Evolutionary conservation across 495 filamentous ascomycete genomes (phyloP).

Genomic region (Trichoderma virens): DNA sequence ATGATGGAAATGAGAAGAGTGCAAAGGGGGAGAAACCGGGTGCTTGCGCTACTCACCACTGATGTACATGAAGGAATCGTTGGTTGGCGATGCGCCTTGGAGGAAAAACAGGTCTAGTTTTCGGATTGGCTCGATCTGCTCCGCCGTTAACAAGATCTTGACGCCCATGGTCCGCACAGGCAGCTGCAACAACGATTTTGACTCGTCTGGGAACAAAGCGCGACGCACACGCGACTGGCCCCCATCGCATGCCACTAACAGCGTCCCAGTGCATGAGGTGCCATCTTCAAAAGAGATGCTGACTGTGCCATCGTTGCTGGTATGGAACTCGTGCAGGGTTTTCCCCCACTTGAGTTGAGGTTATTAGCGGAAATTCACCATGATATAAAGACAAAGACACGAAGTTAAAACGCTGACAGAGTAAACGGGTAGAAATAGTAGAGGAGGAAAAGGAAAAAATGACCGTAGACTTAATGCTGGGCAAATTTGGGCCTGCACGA

Average conservation of each 20-base stretch:
- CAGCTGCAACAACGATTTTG: constrained; percentile 13
- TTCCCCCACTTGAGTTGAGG: constrained; percentile 21
- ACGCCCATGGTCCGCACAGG: constrained; percentile 25
- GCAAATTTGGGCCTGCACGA: no score
- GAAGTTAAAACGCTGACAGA: not conserved
- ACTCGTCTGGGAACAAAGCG: constrained; percentile 19
- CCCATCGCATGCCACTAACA: constrained; percentile 28
- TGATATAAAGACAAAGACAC: not conserved
- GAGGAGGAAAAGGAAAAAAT: not conserved
- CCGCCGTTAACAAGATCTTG: constrained; percentile 22
- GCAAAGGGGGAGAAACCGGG: not conserved
- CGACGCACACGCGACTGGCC: constrained; percentile 21
- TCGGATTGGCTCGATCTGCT: constrained; percentile 22
- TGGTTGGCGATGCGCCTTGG: constrained; percentile 49
- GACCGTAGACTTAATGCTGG: not conserved
- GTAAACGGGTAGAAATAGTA: not conserved
- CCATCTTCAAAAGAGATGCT: constrained; percentile 25
- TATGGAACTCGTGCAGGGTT: constrained; percentile 15
- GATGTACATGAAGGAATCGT: constrained; percentile 40
- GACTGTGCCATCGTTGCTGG: constrained; percentile 15
- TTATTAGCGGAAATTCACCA: not conserved
- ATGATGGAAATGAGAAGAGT: not conserved
- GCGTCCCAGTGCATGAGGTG: constrained; percentile 16
- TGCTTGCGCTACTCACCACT: constrained; percentile 20
- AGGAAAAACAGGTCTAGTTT: constrained; percentile 53